These are phyloP conservation scores for Tulasnella sp. DNA, from an alignment of 768 basidiomycete genomes.

Conservation along the genomic window DNA sequence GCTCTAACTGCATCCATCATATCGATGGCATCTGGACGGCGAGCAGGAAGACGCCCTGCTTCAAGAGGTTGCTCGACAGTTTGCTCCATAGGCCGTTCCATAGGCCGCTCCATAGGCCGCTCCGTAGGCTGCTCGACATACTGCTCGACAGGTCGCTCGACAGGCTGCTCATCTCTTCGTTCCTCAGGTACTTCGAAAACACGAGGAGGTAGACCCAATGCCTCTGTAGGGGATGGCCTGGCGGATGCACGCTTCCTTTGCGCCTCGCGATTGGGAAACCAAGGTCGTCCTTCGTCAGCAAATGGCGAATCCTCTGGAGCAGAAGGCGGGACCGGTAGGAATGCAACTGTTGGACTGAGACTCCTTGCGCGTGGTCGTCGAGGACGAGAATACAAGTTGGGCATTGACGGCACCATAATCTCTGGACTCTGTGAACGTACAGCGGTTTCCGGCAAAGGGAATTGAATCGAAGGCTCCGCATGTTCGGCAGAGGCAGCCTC, in stretches of 20 bases:
- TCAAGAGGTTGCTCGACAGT: too few species aligned
- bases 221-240: not conserved
- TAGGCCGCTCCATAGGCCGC: too few species aligned
- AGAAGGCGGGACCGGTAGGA: not conserved
- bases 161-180: slow-evolving; percentile 13
- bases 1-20: slow-evolving; percentile 4
- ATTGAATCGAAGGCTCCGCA: not conserved
- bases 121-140: slow-evolving; percentile 6
- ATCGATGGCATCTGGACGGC: slow-evolving; percentile 16
- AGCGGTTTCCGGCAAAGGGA: not conserved
- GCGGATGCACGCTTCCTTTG: not conserved
- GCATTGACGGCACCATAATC: not conserved
- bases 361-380: slow-evolving; percentile 4
- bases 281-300: not conserved
- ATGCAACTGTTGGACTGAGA: slow-evolving; percentile 8
- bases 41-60: too few species aligned
- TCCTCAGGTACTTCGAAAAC: not conserved
- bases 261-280: not conserved
- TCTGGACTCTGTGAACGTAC: too few species aligned
- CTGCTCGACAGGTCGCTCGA: too few species aligned
- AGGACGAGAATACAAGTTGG: slow-evolving; percentile 7
- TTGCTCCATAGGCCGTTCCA: slow-evolving; percentile 12
- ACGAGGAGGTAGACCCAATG: not conserved
- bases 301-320: not conserved
- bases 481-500: too few species aligned